Conservation (phyloP, 345 rosid species). For the Citrus unshiu region DNA sequence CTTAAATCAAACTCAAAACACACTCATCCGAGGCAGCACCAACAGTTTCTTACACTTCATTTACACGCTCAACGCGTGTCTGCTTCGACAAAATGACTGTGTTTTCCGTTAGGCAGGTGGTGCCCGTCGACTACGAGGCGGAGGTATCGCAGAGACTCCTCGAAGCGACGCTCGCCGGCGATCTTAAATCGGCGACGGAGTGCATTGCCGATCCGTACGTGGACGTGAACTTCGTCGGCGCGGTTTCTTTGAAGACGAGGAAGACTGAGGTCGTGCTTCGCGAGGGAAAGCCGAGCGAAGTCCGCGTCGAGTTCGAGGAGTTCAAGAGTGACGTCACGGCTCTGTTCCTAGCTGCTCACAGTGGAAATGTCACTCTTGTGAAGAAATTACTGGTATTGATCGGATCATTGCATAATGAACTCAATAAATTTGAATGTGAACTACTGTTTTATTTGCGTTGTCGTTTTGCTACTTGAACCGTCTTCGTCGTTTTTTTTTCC, state of each 20-base stretch:
- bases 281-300: constrained; percentile 63
- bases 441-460: constrained; percentile 4
- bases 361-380: constrained; percentile 73
- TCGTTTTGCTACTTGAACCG: neutral
- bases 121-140: constrained; percentile 82
- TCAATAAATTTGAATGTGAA: neutral
- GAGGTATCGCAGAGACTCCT: constrained; percentile 87
- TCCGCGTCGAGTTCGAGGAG: constrained; percentile 67
- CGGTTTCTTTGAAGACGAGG: constrained; percentile 66
- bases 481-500: neutral
- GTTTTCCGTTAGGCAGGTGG: constrained; percentile 84
- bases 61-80: constrained; percentile 4
- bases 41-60: constrained; percentile 9
- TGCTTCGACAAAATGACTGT: constrained; percentile 50
- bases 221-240: constrained; percentile 88
- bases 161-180: constrained; percentile 65
- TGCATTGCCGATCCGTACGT: constrained; percentile 66
- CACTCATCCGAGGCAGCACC: constrained; percentile 14
- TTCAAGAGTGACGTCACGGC: constrained; percentile 93
- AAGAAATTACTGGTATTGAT: constrained; percentile 66
- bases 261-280: constrained; percentile 63
- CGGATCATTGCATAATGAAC: neutral
- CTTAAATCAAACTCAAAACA: neutral
- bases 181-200: constrained; percentile 54
- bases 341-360: constrained; percentile 77